phyloP scores from a whole-genome alignment of 176 grass and related monocot species.

The Elaeis guineensis region DNA sequence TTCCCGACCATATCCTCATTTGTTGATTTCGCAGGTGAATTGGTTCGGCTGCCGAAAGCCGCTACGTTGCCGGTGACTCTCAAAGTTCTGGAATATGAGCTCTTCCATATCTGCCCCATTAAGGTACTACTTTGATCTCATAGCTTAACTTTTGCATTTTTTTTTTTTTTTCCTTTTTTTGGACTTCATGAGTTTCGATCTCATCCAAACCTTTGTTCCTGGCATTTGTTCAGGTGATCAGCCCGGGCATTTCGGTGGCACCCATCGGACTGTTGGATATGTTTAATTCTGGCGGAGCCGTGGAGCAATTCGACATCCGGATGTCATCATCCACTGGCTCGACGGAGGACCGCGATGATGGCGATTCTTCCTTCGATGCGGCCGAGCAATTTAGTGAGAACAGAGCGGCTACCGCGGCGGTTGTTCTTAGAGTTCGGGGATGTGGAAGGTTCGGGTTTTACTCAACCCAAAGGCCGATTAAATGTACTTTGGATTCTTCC shows the following conservation, averaged over 20 bases:
- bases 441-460: conserved; percentile 64
- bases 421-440: conserved; percentile 41
- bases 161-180: neutral
- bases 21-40: conserved; percentile 18
- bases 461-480: conserved; percentile 43
- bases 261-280: conserved; percentile 61
- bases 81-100: conserved; percentile 61
- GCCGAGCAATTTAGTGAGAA: neutral
- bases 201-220: neutral
- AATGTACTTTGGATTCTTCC: conserved; percentile 34
- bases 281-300: conserved; percentile 81
- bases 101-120: conserved; percentile 64
- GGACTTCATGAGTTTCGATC: neutral
- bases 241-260: conserved; percentile 27
- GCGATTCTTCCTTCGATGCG: neutral
- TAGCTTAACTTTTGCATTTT: neutral
- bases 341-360: neutral
- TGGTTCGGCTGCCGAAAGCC: conserved; percentile 46
- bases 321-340: neutral
- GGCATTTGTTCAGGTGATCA: conserved; percentile 1
- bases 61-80: conserved; percentile 58
- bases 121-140: conserved; percentile 4
- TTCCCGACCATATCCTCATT: too few relatives aligned
- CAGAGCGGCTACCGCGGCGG: neutral
- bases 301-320: conserved; percentile 38